Percentiles rank a stretch among this genome's conserved stretches.
Evolutionary conservation across 768 basidiomycete species (phyloP).

Genomic region (Pulveroboletus sp.): DNA sequence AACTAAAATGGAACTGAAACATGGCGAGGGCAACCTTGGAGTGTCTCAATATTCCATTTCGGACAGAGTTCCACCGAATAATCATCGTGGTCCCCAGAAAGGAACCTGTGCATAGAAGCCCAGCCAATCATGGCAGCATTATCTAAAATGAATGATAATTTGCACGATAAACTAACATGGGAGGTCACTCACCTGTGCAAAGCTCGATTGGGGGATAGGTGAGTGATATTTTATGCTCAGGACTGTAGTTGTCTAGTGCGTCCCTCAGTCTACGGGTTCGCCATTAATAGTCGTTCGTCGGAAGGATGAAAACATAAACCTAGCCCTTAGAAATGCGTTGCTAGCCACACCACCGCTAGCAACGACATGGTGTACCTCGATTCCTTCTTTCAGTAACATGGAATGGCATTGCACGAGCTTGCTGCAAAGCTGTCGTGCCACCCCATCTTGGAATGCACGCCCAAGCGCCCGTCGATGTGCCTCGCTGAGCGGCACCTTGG

Average conservation of each 20-base stretch:
- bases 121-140: constrained; percentile 97
- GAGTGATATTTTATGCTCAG: constrained; percentile 38
- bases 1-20: neutral
- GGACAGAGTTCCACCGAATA: constrained; percentile 57
- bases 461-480: constrained; percentile 45
- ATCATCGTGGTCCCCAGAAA: constrained; percentile 52
- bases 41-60: constrained; percentile 72
- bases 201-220: constrained; percentile 73
- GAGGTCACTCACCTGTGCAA: constrained; percentile 63
- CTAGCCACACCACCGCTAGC: constrained; percentile 94
- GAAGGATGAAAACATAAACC: constrained; percentile 38
- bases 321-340: constrained; percentile 62
- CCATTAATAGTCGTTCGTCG: neutral
- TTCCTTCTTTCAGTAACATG: constrained; percentile 43
- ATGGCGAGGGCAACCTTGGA: neutral
- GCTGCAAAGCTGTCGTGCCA: constrained; percentile 65
- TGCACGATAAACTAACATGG: neutral
- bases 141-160: constrained; percentile 42
- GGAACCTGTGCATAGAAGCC: constrained; percentile 82
- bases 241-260: constrained; percentile 24
- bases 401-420: constrained; percentile 47
- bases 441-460: constrained; percentile 67
- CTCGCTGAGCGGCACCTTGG: constrained; percentile 27
- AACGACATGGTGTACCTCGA: constrained; percentile 56
- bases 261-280: constrained; percentile 28